phyloP scores from a whole-genome alignment of 2,329 filamentous ascomycete species.

The Dothideomycetes sp. region DNA sequence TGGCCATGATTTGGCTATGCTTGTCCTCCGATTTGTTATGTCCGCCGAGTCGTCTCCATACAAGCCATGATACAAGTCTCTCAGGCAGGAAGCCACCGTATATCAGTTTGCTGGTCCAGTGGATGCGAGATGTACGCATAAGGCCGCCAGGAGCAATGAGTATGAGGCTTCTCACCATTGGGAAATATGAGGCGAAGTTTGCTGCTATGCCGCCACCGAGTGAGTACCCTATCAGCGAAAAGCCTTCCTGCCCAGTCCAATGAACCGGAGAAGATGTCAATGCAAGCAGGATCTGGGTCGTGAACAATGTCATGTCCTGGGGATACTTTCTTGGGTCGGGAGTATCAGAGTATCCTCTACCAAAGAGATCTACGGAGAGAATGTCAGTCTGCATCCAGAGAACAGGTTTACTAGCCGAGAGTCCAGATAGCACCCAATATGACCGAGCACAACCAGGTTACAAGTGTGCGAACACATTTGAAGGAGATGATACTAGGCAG shows the following conservation, averaged over 20 bases:
- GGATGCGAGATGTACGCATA: slow-evolving; percentile 53
- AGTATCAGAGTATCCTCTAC: slow-evolving; percentile 65
- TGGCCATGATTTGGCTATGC: slow-evolving; percentile 1
- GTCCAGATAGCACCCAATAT: not conserved
- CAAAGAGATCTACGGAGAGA: slow-evolving; percentile 49
- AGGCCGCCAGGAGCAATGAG: slow-evolving; percentile 72
- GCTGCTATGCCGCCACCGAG: slow-evolving; percentile 65
- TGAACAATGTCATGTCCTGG: slow-evolving; percentile 64
- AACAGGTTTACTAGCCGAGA: not conserved
- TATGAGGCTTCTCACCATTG: slow-evolving; percentile 58
- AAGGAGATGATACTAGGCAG: not conserved
- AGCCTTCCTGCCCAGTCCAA: slow-evolving; percentile 49
- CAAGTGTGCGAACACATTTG: not conserved
- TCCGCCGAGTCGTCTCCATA: slow-evolving; percentile 39
- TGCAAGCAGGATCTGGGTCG: slow-evolving; percentile 59
- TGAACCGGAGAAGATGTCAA: slow-evolving; percentile 57
- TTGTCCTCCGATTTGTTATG: slow-evolving; percentile 10
- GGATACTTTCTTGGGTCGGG: slow-evolving; percentile 56
- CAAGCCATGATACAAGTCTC: slow-evolving; percentile 40
- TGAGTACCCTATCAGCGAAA: slow-evolving; percentile 68
- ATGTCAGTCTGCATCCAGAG: not conserved
- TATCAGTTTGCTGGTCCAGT: slow-evolving; percentile 49
- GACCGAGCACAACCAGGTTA: not conserved
- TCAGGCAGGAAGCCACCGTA: slow-evolving; percentile 55
- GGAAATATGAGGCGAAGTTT: slow-evolving; percentile 59